phyloP scores from a whole-genome alignment of 352 stramenopile species.

The Stephanocyclus meneghinianus region DNA sequence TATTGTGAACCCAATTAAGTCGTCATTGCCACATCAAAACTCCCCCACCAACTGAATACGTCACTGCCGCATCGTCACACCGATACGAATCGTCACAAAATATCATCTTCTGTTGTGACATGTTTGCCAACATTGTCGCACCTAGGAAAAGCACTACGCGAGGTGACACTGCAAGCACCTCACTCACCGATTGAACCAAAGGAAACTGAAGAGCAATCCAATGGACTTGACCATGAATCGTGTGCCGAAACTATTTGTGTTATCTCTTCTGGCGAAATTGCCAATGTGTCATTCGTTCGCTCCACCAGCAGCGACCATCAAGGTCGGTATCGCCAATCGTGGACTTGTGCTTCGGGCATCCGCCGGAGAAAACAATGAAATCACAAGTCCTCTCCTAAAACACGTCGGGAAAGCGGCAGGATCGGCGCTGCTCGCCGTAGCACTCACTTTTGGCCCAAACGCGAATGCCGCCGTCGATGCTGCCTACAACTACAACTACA shows the following conservation, averaged over 20 bases:
- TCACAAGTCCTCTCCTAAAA: conserved; percentile 5
- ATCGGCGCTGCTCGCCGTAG: conserved; percentile 22
- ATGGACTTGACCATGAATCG: neutral
- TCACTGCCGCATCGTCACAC: no score
- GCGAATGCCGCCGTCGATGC: neutral
- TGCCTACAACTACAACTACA: neutral
- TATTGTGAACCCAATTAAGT: no score
- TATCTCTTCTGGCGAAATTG: neutral
- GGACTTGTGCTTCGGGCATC: conserved; percentile 2
- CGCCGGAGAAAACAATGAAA: neutral
- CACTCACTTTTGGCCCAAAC: conserved; percentile 20
- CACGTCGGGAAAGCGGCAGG: conserved; percentile 18
- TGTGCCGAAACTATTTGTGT: neutral
- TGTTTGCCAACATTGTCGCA: neutral
- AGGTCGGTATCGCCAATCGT: neutral
- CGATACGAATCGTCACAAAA: no score
- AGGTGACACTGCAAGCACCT: no score
- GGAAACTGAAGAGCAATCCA: neutral
- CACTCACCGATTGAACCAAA: no score
- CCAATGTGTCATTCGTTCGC: neutral
- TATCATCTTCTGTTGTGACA: no score
- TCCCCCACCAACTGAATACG: no score
- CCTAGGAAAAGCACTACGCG: no score
- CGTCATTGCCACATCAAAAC: no score
- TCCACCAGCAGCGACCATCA: neutral